Evolutionary conservation across 768 basidiomycete genomes (phyloP), one percentile per base, ranked within the genome.

Genomic region (Termitomyces sp.): DNA sequence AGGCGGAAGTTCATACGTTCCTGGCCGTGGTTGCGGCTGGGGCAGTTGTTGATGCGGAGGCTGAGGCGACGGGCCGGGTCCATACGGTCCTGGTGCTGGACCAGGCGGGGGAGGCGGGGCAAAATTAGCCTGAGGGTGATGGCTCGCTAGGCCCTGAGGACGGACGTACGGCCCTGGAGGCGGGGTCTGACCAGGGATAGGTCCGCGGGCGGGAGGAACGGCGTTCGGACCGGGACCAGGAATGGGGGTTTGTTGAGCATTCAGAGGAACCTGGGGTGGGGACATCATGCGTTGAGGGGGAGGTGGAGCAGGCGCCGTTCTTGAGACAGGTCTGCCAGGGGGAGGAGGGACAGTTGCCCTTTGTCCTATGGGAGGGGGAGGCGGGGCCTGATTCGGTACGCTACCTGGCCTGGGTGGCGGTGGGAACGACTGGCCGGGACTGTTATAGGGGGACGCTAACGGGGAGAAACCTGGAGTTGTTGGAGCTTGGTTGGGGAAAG

Each of bases 401-500:
- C 85, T 87, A 28, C 84, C 84, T 3, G 85, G 85, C n/a, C 86
- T 78, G 12, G 86, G 85, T 1, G 88, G 89, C 0, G 87, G 89
- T 0, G 87, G 88, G 49, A 85, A 79, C 12, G 67, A 73, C 3
- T 81, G 79, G 12, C 76, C 77, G 16, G 79, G 79, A 6, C 71
- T 73, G 42, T 71, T 64, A 61, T 79, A 83, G 0, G 84, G 83
- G 18, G 84, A 75, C n/a, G 80, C 76, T 48, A 38, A 2, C 1
- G 76, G 76, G 7, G 77, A 77, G 60, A 72, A 76, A 4, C 78
- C 80, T 5, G 87, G 83, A 13, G 79, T 75, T 15, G 72, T 72
- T 15, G 73, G 65, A 6, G 76, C 68, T 6, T 83, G 78, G 66
- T 91, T 89, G 8, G 94, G 92, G 85, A 98, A 97, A 0, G 96